phyloP scores from a whole-genome alignment of 139 green algal species.

The Tetradesmus lagerheimii region DNA sequence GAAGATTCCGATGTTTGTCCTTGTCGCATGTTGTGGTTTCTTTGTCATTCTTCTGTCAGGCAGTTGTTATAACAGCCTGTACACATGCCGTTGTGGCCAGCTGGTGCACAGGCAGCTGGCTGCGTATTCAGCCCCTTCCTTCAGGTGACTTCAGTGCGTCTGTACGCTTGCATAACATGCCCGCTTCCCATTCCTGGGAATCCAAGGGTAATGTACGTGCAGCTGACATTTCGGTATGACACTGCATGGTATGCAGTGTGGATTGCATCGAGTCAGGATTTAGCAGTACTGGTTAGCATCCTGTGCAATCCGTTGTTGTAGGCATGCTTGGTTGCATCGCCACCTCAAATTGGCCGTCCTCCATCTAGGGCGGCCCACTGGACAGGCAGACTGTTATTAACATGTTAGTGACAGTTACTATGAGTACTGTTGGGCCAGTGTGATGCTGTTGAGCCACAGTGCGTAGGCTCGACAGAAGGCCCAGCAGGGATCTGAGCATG shows the following conservation, averaged over 20 bases:
- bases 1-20: not conserved
- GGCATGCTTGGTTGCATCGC: not conserved
- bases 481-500: not conserved
- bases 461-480: not conserved
- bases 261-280: not conserved
- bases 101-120: not conserved
- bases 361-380: not conserved
- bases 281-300: not conserved
- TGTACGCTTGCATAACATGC: not conserved
- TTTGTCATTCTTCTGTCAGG: not conserved
- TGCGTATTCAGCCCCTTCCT: not conserved
- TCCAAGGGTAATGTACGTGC: not conserved
- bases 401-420: not conserved
- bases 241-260: not conserved
- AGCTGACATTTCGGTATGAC: not conserved
- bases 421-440: not conserved
- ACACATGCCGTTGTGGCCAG: not conserved
- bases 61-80: not conserved
- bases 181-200: not conserved
- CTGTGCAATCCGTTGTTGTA: not conserved
- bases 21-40: not conserved
- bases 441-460: not conserved
- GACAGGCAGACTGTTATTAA: not conserved
- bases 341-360: not conserved
- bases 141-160: not conserved